Evolutionary conservation across 2,329 filamentous ascomycete genomes (phyloP), one percentile per base, ranked within the genome.

Genomic region (Epichloe brachyelytri): DNA sequence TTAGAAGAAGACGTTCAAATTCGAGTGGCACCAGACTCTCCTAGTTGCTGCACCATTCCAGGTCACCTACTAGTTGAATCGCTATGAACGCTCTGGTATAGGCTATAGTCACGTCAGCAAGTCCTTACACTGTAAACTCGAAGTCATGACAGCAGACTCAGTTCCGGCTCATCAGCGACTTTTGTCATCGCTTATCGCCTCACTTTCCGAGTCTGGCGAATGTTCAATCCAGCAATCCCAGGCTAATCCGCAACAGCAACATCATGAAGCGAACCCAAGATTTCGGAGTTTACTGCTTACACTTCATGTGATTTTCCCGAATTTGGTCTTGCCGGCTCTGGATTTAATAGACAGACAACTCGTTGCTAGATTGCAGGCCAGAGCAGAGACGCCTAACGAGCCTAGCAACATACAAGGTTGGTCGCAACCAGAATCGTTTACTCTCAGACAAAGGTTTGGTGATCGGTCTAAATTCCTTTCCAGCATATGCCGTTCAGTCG

Each of bases 291-390:
- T 85, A 15, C 71, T 95, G n/a, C 71, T 88, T 1, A 88, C 87
- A 0, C 77, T 95, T 0, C 90, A 96, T 68, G 85, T 88, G 36
- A 71, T 96, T 14, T 94, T 94, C 61, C 89, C 89, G 0, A 79
- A 80, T 55, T 78, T 88, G 50, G 70, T 96, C 2, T 80, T 96
- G 1, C 86, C 88, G 3, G 88, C 91, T 0, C 75, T 98, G 3
- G 90, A 97, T 65, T 75, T 97, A 0, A 75, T 98, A 1, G 93
- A 98, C 65, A 79, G 88, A 26, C 71, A 76, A 3, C 77, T 93
- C 0, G 79, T 95, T 36, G 36, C 51, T 0, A 54, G 33, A 36
- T 22, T 49, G 36, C 49, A 46, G 20, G 19, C 39, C 26, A 43
- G 43, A 41, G 17, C 38, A 49, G 43, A 15, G 12, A 38, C 22